Percentiles rank a stretch among this genome's conserved stretches.
Evolutionary conservation across 768 basidiomycete species (phyloP).

Genomic region (Lactarius deliciosus): DNA sequence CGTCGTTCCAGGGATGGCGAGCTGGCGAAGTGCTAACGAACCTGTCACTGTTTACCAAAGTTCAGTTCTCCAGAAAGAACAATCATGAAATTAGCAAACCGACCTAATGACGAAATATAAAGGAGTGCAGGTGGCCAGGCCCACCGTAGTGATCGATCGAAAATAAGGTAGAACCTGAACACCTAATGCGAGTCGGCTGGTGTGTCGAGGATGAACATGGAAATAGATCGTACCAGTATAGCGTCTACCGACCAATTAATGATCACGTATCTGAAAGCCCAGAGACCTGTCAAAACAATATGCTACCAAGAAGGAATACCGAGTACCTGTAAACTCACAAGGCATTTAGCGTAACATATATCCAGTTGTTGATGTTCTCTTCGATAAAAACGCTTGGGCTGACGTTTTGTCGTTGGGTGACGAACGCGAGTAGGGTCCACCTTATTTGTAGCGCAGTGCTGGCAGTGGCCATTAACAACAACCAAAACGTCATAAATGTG

Average conservation of each 20-base stretch:
- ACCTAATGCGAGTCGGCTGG: conserved; percentile 4
- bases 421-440: conserved; percentile 32
- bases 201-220: not conserved
- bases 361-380: conserved; percentile 24
- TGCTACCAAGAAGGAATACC: not conserved
- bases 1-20: conserved; percentile 22
- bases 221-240: conserved; percentile 30
- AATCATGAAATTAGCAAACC: not conserved
- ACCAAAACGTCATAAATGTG: conserved; percentile 19
- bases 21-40: conserved; percentile 28
- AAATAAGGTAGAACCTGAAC: conserved; percentile 17
- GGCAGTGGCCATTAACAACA: conserved; percentile 22
- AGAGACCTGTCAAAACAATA: conserved; percentile 8
- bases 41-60: conserved; percentile 20
- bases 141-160: conserved; percentile 6
- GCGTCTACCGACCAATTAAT: conserved; percentile 36
- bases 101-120: conserved; percentile 14
- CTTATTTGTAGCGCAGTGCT: conserved; percentile 21
- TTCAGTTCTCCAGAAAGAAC: not conserved
- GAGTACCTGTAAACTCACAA: conserved; percentile 29
- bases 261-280: conserved; percentile 32
- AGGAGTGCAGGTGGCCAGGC: conserved; percentile 14
- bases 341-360: conserved; percentile 31
- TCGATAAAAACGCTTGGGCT: conserved; percentile 33
- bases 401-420: conserved; percentile 28